phyloP scores from a whole-genome alignment of 2,329 filamentous ascomycete species.

The Arthroderma uncinatum region DNA sequence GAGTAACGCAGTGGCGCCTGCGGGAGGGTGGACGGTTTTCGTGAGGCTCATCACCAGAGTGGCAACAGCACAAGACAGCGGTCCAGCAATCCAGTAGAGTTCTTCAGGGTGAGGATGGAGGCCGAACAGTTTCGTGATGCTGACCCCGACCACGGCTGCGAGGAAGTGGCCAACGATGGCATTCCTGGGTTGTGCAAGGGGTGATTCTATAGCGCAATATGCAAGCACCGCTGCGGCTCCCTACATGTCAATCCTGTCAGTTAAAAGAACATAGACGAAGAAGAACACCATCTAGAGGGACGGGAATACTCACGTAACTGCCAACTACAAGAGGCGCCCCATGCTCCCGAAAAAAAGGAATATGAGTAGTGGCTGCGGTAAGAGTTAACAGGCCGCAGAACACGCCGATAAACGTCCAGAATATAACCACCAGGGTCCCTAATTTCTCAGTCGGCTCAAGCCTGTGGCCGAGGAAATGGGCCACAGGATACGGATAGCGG shows the following conservation, averaged over 20 bases:
- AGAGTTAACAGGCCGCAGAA: constrained; percentile 52
- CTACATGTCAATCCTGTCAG: constrained; percentile 30
- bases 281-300: background rate
- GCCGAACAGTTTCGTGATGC: constrained; percentile 54
- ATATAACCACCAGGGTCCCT: constrained; percentile 49
- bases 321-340: constrained; percentile 53
- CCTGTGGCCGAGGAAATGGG: constrained; percentile 59
- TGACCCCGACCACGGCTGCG: constrained; percentile 49
- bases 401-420: constrained; percentile 56
- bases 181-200: constrained; percentile 62
- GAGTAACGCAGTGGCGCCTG: constrained; percentile 61
- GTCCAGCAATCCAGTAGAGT: constrained; percentile 53
- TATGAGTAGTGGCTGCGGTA: constrained; percentile 44
- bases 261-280: background rate
- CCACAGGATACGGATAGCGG: constrained; percentile 52
- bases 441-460: constrained; percentile 27
- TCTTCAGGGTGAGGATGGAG: constrained; percentile 39
- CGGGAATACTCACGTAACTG: constrained; percentile 51
- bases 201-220: constrained; percentile 60
- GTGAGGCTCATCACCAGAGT: constrained; percentile 58
- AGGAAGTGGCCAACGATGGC: constrained; percentile 56
- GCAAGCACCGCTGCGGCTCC: constrained; percentile 66
- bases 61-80: constrained; percentile 53
- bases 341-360: constrained; percentile 44
- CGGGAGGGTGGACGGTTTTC: constrained; percentile 62